A percentile compares a stretch with the other conserved stretches of the same genome.
Evolutionary conservation across 257 asterid species (phyloP).

Genomic region (Rhazya stricta): DNA sequence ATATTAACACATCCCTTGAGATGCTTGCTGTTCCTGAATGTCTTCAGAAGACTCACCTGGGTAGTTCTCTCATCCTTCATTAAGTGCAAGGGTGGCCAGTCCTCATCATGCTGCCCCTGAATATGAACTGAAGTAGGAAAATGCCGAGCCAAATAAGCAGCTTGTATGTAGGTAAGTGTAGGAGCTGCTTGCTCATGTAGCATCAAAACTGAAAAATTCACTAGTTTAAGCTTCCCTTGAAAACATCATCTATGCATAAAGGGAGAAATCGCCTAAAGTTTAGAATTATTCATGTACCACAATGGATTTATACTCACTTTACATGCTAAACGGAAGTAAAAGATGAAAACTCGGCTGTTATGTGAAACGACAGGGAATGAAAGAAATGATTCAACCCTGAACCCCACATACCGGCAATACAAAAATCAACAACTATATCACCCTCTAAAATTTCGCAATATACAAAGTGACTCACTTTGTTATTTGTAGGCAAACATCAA

Average conservation of each 20-base stretch:
- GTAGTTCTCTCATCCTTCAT: constrained; percentile 40
- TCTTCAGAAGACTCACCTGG: constrained; percentile 33
- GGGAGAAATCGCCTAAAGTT: background rate
- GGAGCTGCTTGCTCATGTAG: constrained; percentile 61
- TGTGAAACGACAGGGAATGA: no score
- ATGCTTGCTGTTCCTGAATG: background rate
- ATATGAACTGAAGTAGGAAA: constrained; percentile 44
- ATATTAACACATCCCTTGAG: background rate
- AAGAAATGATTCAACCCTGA: background rate
- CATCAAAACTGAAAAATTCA: constrained; percentile 50
- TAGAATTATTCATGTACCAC: background rate
- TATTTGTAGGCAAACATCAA: background rate
- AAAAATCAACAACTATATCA: background rate
- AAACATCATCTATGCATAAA: background rate
- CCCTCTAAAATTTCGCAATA: background rate
- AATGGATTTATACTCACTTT: background rate
- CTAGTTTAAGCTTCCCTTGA: constrained; percentile 12
- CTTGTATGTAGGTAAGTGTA: constrained; percentile 36
- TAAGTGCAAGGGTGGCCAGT: constrained; percentile 27
- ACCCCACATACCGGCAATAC: background rate
- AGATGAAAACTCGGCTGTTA: background rate
- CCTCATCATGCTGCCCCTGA: constrained; percentile 52
- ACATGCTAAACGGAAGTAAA: background rate
- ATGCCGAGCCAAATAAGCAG: constrained; percentile 47
- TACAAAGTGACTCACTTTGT: background rate